phyloP scores from a whole-genome alignment of 148 eudicot species.

The Nepenthes mirabilis region DNA sequence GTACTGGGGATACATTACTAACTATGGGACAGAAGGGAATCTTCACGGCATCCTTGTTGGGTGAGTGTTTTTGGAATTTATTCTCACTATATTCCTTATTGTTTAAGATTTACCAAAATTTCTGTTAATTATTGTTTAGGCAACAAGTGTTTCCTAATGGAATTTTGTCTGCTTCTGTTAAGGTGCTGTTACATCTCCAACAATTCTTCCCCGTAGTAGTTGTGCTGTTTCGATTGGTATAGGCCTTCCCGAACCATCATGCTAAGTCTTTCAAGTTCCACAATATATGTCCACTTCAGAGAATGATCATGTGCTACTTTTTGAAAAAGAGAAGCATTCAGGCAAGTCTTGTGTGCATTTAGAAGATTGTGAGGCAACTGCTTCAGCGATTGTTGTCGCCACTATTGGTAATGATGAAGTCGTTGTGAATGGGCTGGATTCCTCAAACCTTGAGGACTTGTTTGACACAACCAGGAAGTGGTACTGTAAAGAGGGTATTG shows the following conservation, averaged over 20 bases:
- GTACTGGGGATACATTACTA: too few relatives aligned
- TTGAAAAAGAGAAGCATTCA: constrained; percentile 46
- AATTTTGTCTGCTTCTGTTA: constrained; percentile 7
- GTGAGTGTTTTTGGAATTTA: too few relatives aligned
- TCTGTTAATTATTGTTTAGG: too few relatives aligned
- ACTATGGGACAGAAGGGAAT: too few relatives aligned
- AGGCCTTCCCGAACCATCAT: constrained; percentile 46
- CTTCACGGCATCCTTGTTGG: too few relatives aligned
- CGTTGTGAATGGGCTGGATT: constrained; percentile 32
- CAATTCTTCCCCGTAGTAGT: constrained; percentile 48
- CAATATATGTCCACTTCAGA: constrained; percentile 28
- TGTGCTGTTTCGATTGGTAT: constrained; percentile 44
- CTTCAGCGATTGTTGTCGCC: constrained; percentile 80
- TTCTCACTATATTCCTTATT: too few relatives aligned
- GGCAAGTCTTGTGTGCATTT: constrained; percentile 34
- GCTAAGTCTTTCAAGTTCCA: constrained; percentile 34
- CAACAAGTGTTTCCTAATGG: too few relatives aligned
- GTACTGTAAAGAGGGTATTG: too few relatives aligned
- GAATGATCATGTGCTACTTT: constrained; percentile 31
- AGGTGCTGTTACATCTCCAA: constrained; percentile 96
- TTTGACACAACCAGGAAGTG: too few relatives aligned
- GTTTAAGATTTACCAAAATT: too few relatives aligned
- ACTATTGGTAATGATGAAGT: constrained; percentile 70
- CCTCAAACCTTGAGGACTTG: too few relatives aligned
- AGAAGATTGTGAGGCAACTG: constrained; percentile 73